phyloP scores from a whole-genome alignment of 1,284 basidiomycete genomes.

The Phaffia rhodozyma region DNA sequence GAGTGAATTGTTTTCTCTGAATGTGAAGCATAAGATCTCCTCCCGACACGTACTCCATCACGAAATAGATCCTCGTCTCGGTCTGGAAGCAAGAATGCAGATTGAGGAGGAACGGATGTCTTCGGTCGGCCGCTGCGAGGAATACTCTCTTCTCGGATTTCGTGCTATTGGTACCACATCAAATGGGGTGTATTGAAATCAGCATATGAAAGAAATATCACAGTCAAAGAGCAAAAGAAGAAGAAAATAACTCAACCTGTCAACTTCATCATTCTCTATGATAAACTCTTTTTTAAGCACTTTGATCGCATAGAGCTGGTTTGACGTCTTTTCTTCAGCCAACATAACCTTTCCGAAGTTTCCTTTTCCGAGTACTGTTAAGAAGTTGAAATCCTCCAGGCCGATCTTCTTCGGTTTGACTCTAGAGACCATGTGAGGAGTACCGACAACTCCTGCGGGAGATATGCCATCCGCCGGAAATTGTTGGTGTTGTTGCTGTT shows the following conservation, averaged over 20 bases:
- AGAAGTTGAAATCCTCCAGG: constrained; percentile 97
- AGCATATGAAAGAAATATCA: neutral
- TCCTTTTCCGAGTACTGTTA: constrained; percentile 96
- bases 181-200: neutral
- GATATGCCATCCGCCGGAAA: constrained; percentile 19
- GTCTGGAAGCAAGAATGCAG: constrained; percentile 99
- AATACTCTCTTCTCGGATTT: constrained; percentile 99
- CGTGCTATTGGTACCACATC: constrained; percentile 47
- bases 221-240: constrained; percentile 17
- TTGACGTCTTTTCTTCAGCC: constrained; percentile 91
- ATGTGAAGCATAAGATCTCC: constrained; percentile 74
- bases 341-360: constrained; percentile 99
- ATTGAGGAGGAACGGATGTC: constrained; percentile 93
- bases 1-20: constrained; percentile 66
- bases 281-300: constrained; percentile 99
- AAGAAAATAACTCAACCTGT: constrained; percentile 52
- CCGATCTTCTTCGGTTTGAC: constrained; percentile 64
- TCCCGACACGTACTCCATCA: constrained; percentile 66
- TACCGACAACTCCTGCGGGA: constrained; percentile 11
- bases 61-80: constrained; percentile 85
- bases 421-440: constrained; percentile 10
- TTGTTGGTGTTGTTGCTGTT: constrained; percentile 18
- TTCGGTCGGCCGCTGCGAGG: constrained; percentile 73
- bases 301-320: constrained; percentile 93
- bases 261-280: constrained; percentile 99